Evolutionary conservation across 768 basidiomycete species (phyloP), one percentile per base, ranked within the genome.

Genomic region (Amanita fuliginea): DNA sequence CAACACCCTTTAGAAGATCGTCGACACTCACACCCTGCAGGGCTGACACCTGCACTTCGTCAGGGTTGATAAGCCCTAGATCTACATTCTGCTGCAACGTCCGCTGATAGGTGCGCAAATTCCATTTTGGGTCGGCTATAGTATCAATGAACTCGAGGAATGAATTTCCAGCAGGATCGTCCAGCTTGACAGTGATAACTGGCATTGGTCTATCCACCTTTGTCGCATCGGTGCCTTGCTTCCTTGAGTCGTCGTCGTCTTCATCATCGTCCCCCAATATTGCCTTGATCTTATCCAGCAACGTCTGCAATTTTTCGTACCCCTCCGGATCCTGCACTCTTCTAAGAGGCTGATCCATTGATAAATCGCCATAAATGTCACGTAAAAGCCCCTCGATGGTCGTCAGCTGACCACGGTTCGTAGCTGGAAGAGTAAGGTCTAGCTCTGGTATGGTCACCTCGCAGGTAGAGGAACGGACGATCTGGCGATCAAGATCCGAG

Each of bases 111-210:
- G 81, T 84, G 51, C 83, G 72, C 67, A 95, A 69, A 57, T 80
- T 83, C 96, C 96, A 99, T 61, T 91, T 88, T 1, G 94, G 85
- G 63, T 99, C 96, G 3, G 83, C 72, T 72, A 90, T 88, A 50
- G 80, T 84, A 8, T 77, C 93, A 3, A 79, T 57, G 59, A 95
- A 94, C 67, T 96, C 92, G 64, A 96, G 72, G 71, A 94, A 98
- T n/a, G 91, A 94, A 66, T 95, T 94, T 6, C 96, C 96, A 1
- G 92, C 72, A 1, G 94, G 94, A 61, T 99, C 96, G 58, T 98
- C 91, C 16, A 99, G 69, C 46, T 74, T 81, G 49, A 98, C 59
- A 0, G 90, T 93, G 60, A 98, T 90, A 3, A 81, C 64, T 18
- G 70, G 72, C 68, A 91, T 78, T 1, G 83, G 76, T 6, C 67